Conservation (phyloP, 352 stramenopile species). For the Pelagophyceae sp. region DNA sequence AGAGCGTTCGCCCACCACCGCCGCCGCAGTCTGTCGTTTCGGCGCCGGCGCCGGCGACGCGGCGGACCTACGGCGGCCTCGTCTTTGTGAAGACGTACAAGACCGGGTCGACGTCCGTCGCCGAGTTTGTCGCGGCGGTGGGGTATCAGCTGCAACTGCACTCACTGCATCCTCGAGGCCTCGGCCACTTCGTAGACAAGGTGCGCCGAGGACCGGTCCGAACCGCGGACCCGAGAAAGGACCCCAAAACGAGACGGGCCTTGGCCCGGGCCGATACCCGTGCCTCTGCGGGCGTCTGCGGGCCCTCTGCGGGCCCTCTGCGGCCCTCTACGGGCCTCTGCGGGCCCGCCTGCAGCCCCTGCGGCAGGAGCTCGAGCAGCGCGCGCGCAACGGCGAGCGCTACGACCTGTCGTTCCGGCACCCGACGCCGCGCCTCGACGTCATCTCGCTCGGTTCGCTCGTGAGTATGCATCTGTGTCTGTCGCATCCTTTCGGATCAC, state of each 20-base stretch:
- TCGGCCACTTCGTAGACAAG: neutral
- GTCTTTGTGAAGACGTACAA: constrained; percentile 21
- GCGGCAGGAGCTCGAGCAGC: neutral
- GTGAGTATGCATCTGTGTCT: neutral
- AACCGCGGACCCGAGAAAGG: no score
- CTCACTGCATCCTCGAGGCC: neutral
- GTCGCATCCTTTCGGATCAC: neutral
- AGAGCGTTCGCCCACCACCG: neutral
- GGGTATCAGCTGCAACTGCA: neutral
- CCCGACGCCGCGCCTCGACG: constrained; percentile 15
- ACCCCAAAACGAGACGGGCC: no score
- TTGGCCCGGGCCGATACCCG: no score
- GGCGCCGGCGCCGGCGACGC: no score
- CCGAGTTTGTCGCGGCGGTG: neutral
- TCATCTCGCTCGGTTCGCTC: neutral
- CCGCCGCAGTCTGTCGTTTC: neutral
- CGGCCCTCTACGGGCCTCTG: no score
- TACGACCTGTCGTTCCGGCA: constrained; percentile 12
- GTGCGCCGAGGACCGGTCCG: neutral
- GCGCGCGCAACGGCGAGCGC: neutral
- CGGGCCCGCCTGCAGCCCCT: no score
- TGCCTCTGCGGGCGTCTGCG: no score
- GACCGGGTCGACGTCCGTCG: constrained; percentile 11
- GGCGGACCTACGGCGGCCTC: neutral
- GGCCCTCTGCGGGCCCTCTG: no score